Evolutionary conservation across 176 grass and related monocot genomes (phyloP), one percentile per base, ranked within the genome.

Genomic region (Musa acuminata): DNA sequence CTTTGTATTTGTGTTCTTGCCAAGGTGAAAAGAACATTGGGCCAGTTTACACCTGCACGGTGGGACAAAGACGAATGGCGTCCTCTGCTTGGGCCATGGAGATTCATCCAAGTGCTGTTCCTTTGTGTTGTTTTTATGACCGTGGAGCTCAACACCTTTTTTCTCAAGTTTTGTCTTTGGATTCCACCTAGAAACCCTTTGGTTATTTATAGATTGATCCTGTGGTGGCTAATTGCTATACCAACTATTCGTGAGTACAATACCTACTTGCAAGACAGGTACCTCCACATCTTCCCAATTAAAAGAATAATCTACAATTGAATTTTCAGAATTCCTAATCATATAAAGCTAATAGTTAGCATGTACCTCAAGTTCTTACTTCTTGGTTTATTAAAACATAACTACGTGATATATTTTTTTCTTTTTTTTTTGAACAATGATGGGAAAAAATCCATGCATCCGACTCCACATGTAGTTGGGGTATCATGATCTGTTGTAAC

Each of bases 21-120:
- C 72, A 81, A 99, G 95, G 90, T 99, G 58, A 99, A 89, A 88
- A 91, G 95, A 87, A 94, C 91, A 71, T 75, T 99, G 64, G 82
- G 95, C n/a, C 95, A 99, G 72, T 99, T 99, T 76, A 99, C 95
- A 67, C 95, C 95, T 58, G 95, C 95, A 20, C 80, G 82, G 25
- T 99, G 95, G 95, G 95, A 99, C 82, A 99, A 99, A 84, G 95
- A 99, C 78, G 88, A 99, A 60, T 99, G 95, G 95, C 78, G 86
- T 59, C 95, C 95, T 66, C 70, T 94, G 62, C 84, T 87, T 64
- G 90, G 90, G 24, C 95, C 95, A 24, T 99, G 90, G 95, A 88
- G 95, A 79, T 99, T 99, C 73, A 73, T 94, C 76, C 95, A 99
- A 81, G 95, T 99, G 49, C 77, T 99, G 59, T 87, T 80, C 86